phyloP scores from a whole-genome alignment of 805 yeast genomes.

The Candida coquimbonensis region DNA sequence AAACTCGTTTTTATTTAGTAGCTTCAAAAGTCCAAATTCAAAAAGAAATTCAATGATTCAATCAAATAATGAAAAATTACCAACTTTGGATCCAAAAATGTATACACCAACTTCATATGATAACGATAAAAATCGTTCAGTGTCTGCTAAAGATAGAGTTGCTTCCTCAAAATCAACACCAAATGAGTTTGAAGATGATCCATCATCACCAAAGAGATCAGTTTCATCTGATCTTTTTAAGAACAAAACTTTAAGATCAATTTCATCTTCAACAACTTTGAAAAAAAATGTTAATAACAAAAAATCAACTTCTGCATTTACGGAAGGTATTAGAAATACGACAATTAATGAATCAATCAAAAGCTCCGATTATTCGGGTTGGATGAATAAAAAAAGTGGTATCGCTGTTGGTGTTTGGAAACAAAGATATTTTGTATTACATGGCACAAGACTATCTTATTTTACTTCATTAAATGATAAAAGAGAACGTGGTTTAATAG shows the following conservation, averaged over 20 bases:
- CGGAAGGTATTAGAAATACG: conserved; percentile 77
- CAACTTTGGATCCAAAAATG: conserved; percentile 10
- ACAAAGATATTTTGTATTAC: conserved; percentile 73
- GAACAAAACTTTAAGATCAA: conserved; percentile 45
- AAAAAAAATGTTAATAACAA: conserved; percentile 35
- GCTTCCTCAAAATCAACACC: neutral
- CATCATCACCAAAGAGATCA: conserved; percentile 30
- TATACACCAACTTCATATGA: conserved; percentile 10
- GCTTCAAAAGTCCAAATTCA: conserved; percentile 2
- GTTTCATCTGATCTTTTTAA: conserved; percentile 41
- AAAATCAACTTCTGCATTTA: conserved; percentile 69
- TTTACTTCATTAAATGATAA: conserved; percentile 72
- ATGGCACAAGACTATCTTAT: conserved; percentile 89
- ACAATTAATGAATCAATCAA: conserved; percentile 74
- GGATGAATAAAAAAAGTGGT: conserved; percentile 93
- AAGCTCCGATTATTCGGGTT: conserved; percentile 76
- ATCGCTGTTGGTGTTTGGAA: conserved; percentile 88
- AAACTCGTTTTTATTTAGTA: conserved; percentile 4
- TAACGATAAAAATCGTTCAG: conserved; percentile 38
- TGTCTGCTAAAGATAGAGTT: conserved; percentile 39
- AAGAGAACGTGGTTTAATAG: conserved; percentile 87
- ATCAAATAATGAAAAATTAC: conserved; percentile 6
- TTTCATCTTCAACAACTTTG: conserved; percentile 40
- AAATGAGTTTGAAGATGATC: neutral
- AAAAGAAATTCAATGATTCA: conserved; percentile 1